Percentiles rank a stretch among this genome's conserved stretches.
These are phyloP conservation scores for Penicillium bovifimosum DNA, from an alignment of 495 filamentous ascomycete genomes.

Conservation along the genomic window DNA sequence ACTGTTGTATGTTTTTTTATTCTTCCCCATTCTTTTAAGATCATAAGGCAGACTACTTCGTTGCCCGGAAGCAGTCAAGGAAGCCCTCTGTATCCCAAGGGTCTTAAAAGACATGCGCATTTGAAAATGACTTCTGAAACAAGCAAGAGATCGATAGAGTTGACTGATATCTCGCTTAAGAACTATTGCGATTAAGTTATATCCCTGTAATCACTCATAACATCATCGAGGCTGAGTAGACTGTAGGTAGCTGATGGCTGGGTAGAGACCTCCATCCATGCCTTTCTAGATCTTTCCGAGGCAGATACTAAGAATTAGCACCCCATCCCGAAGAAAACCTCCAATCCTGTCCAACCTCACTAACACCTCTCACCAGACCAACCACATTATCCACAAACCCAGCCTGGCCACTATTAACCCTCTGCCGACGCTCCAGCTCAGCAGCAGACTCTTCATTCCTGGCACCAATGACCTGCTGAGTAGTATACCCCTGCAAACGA, in stretches of 20 bases:
- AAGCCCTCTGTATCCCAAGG: too few species aligned
- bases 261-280: too few species aligned
- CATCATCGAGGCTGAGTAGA: too few species aligned
- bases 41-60: too few species aligned
- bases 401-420: constrained; percentile 24
- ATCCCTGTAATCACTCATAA: too few species aligned
- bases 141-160: background rate
- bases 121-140: background rate
- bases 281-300: too few species aligned
- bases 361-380: constrained; percentile 25
- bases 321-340: constrained; percentile 28
- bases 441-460: constrained; percentile 12
- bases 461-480: constrained; percentile 15
- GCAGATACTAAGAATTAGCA: constrained; percentile 14
- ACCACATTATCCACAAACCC: constrained; percentile 28
- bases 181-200: too few species aligned
- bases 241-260: too few species aligned
- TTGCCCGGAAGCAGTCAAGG: too few species aligned
- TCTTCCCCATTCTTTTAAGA: too few species aligned
- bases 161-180: background rate
- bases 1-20: too few species aligned
- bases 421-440: constrained; percentile 22
- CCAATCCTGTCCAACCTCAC: constrained; percentile 24
- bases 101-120: too few species aligned
- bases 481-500: constrained; percentile 18